phyloP scores from a whole-genome alignment of 2,329 filamentous ascomycete genomes.

The Fusarium siculi region DNA sequence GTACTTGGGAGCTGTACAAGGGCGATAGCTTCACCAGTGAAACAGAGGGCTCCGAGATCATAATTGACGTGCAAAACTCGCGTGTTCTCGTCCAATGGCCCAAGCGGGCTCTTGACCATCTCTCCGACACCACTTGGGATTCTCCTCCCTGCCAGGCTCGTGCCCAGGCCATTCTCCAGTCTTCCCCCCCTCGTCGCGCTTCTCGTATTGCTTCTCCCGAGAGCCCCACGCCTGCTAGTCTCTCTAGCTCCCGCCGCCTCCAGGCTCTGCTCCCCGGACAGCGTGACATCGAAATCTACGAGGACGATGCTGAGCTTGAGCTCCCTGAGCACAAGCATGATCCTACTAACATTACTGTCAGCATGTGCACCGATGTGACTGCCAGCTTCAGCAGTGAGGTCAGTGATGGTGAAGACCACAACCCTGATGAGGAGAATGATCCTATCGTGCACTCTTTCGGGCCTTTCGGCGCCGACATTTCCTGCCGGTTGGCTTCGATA shows the following conservation, averaged over 20 bases:
- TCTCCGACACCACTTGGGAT: constrained; percentile 79
- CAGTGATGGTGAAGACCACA: constrained; percentile 69
- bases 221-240: constrained; percentile 67
- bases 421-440: constrained; percentile 94
- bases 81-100: constrained; percentile 93
- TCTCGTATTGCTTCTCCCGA: constrained; percentile 77
- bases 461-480: constrained; percentile 85
- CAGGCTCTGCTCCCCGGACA: constrained; percentile 57
- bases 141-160: constrained; percentile 58
- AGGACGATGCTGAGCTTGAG: constrained; percentile 74
- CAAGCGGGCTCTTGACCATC: constrained; percentile 61
- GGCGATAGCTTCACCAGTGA: constrained; percentile 91
- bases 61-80: constrained; percentile 94
- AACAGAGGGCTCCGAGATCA: constrained; percentile 87
- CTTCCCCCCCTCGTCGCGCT: constrained; percentile 68
- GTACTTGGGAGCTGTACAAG: constrained; percentile 86
- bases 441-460: constrained; percentile 93
- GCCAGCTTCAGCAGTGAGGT: constrained; percentile 68
- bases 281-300: constrained; percentile 74
- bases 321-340: constrained; percentile 49
- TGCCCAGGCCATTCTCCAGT: constrained; percentile 60
- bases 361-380: constrained; percentile 62
- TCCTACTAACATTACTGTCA: constrained; percentile 49
- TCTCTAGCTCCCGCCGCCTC: constrained; percentile 56
- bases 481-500: constrained; percentile 84